These are phyloP conservation scores for Astrocystis sublimbata DNA, from an alignment of 495 filamentous ascomycete species.

Conservation along the genomic window DNA sequence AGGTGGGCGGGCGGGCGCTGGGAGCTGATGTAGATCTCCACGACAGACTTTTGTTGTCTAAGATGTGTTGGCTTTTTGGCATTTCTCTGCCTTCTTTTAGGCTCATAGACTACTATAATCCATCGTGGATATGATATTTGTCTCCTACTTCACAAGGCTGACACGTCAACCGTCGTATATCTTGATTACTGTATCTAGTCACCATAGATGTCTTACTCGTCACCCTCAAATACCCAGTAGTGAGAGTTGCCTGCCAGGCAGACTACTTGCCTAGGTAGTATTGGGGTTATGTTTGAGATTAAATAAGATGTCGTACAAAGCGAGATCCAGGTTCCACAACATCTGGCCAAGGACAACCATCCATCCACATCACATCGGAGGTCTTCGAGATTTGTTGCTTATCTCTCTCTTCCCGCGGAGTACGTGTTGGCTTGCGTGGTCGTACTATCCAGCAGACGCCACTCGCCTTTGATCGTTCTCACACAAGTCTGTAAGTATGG, in stretches of 20 bases:
- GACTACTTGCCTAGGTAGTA: background rate
- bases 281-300: background rate
- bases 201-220: too few relatives aligned
- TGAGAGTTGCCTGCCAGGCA: background rate
- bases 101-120: too few relatives aligned
- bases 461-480: background rate
- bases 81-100: too few relatives aligned
- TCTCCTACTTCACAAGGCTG: too few relatives aligned
- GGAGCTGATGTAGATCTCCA: too few relatives aligned
- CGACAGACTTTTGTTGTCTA: too few relatives aligned
- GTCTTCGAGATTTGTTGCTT: background rate
- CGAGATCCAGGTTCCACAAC: background rate
- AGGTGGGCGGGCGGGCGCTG: too few relatives aligned
- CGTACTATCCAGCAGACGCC: background rate
- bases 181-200: too few relatives aligned
- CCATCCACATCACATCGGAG: background rate
- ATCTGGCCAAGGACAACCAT: background rate
- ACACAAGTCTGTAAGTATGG: background rate
- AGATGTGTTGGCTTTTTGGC: too few relatives aligned
- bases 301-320: background rate
- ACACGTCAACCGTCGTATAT: too few relatives aligned
- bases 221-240: too few relatives aligned
- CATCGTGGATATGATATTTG: too few relatives aligned
- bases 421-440: background rate
- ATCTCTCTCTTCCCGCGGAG: background rate